phyloP scores from a whole-genome alignment of 805 yeast species.

The Cyberlindnera saturnus region DNA sequence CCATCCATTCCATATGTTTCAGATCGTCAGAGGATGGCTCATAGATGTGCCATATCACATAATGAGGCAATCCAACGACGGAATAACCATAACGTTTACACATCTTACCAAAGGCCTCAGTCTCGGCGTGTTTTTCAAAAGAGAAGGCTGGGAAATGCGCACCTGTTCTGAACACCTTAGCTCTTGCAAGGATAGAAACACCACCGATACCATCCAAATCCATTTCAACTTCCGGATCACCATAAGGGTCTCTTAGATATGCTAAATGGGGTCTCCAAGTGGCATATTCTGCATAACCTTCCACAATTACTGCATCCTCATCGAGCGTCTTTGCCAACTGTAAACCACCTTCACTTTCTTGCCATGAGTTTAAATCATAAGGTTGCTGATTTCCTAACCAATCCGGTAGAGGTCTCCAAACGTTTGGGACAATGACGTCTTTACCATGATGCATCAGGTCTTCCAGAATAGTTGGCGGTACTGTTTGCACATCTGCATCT shows the following conservation, averaged over 20 bases:
- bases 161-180: constrained; percentile 83
- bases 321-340: constrained; percentile 70
- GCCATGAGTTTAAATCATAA: constrained; percentile 81
- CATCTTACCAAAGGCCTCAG: constrained; percentile 95
- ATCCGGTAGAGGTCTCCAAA: constrained; percentile 86
- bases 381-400: constrained; percentile 86
- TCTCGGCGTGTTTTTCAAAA: constrained; percentile 93
- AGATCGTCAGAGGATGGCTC: constrained; percentile 94
- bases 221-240: constrained; percentile 91
- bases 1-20: constrained; percentile 87
- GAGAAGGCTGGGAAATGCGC: constrained; percentile 96
- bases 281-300: constrained; percentile 94
- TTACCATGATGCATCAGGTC: constrained; percentile 89
- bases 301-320: constrained; percentile 95
- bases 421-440: constrained; percentile 93
- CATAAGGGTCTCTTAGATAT: constrained; percentile 89
- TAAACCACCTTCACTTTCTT: constrained; percentile 75
- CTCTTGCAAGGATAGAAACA: constrained; percentile 86
- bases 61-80: constrained; percentile 92
- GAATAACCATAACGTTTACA: constrained; percentile 79
- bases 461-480: constrained; percentile 79
- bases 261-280: constrained; percentile 98
- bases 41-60: constrained; percentile 94
- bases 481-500: constrained; percentile 92
- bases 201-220: constrained; percentile 97